Evolutionary conservation across 148 eudicot species (phyloP).

Genomic region (Vaccinium vitisidaea): DNA sequence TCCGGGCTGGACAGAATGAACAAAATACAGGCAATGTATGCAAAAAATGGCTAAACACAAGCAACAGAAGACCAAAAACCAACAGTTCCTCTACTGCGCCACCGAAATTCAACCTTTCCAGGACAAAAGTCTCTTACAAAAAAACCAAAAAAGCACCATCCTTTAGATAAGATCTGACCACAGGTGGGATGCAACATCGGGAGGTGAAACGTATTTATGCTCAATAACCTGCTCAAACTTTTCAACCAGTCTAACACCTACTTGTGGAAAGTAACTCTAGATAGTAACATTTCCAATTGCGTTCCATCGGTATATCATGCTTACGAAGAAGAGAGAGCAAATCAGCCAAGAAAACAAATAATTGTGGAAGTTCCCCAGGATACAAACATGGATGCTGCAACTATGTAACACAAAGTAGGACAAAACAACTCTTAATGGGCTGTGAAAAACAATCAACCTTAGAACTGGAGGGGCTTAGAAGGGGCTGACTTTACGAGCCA

Average conservation of each 20-base stretch:
- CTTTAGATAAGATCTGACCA: neutral
- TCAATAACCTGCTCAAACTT: neutral
- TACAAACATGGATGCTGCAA: neutral
- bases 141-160: too few relatives aligned
- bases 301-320: neutral
- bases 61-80: too few relatives aligned
- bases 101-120: too few relatives aligned
- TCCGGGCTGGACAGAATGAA: too few relatives aligned
- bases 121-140: too few relatives aligned
- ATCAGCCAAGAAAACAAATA: neutral
- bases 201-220: neutral
- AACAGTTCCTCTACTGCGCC: too few relatives aligned
- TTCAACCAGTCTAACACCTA: neutral
- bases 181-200: neutral
- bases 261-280: neutral
- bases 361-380: neutral
- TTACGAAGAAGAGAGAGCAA: neutral
- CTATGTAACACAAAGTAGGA: neutral
- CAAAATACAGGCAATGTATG: too few relatives aligned
- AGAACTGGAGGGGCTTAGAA: constrained; percentile 40
- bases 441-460: neutral
- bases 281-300: neutral
- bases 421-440: neutral
- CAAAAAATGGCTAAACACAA: too few relatives aligned
- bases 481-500: constrained; percentile 79